These are phyloP conservation scores for Zychaea mexicana DNA, from an alignment of 371 early-diverging fungal genomes.

Conservation along the genomic window DNA sequence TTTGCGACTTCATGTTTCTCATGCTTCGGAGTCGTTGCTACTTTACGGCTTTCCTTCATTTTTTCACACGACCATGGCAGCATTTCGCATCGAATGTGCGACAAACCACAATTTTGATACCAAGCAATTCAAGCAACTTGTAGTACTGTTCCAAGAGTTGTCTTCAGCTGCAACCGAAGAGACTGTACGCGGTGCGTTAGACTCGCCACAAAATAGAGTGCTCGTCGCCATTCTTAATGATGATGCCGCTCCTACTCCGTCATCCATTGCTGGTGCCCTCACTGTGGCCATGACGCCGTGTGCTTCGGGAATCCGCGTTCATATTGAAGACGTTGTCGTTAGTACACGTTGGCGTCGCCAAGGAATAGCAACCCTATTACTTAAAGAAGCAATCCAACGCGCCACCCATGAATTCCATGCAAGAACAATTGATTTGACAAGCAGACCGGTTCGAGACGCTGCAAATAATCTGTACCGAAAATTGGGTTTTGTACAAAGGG, in stretches of 20 bases:
- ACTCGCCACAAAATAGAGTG: conserved; percentile 23
- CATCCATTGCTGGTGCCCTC: conserved; percentile 32
- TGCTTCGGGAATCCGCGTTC: conserved; percentile 42
- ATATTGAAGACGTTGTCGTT: conserved; percentile 52
- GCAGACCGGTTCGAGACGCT: conserved; percentile 43
- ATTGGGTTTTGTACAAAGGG: conserved; percentile 46
- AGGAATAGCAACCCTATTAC: conserved; percentile 35
- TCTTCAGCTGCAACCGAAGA: conserved; percentile 18
- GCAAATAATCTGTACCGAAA: conserved; percentile 49
- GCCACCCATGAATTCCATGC: conserved; percentile 25
- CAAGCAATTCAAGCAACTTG: conserved; percentile 1
- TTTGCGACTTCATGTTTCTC: too few species aligned
- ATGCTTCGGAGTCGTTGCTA: too few species aligned
- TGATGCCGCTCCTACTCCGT: too few species aligned
- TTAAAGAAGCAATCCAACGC: conserved; percentile 28
- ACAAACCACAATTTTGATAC: background rate
- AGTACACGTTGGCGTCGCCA: conserved; percentile 24
- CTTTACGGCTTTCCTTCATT: too few species aligned
- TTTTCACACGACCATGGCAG: too few species aligned
- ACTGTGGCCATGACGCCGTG: conserved; percentile 33
- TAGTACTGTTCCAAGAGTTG: conserved; percentile 23
- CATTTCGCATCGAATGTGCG: conserved; percentile 2
- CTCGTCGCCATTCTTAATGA: conserved; percentile 18
- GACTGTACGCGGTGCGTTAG: conserved; percentile 15
- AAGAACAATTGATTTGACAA: conserved; percentile 46